Evolutionary conservation across 768 basidiomycete genomes (phyloP).

Genomic region (Leccinum longicurvipes): DNA sequence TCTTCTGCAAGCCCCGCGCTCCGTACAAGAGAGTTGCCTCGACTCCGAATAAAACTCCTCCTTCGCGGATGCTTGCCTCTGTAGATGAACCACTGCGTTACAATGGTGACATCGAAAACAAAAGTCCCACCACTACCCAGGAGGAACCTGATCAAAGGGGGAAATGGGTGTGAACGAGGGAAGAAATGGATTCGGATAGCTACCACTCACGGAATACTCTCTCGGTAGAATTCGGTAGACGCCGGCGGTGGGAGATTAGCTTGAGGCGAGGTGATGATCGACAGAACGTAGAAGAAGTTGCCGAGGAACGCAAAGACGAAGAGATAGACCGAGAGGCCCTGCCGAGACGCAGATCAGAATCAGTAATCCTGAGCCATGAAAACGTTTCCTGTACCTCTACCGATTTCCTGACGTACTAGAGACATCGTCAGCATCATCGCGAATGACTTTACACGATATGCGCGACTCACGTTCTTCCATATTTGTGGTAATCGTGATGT

Average conservation of each 20-base stretch:
- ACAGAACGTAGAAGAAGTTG: slow-evolving; percentile 89
- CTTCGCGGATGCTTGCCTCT: slow-evolving; percentile 42
- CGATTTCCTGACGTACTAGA: slow-evolving; percentile 82
- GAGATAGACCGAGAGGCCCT: slow-evolving; percentile 92
- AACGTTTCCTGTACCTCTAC: slow-evolving; percentile 55
- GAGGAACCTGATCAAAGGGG: slow-evolving; percentile 56
- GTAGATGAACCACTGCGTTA: slow-evolving; percentile 82
- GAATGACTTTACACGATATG: not conserved
- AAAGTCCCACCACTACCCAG: slow-evolving; percentile 92
- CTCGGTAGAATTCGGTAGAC: slow-evolving; percentile 65
- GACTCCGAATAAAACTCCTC: slow-evolving; percentile 19
- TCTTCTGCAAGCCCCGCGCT: slow-evolving; percentile 40
- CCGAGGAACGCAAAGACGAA: slow-evolving; percentile 94
- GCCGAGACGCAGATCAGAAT: slow-evolving; percentile 6
- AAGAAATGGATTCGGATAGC: not conserved
- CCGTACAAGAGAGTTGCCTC: slow-evolving; percentile 27
- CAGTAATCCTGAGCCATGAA: slow-evolving; percentile 2
- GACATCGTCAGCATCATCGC: not conserved
- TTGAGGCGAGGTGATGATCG: slow-evolving; percentile 77
- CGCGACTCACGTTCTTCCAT: slow-evolving; percentile 89
- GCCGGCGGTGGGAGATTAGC: slow-evolving; percentile 54
- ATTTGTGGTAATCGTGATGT: slow-evolving; percentile 96
- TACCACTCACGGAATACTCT: slow-evolving; percentile 76
- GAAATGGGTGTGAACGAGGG: not conserved
- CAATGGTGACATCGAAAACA: slow-evolving; percentile 89